Conservation (phyloP, 495 filamentous ascomycete species). For the Chaetomium tenue region DNA sequence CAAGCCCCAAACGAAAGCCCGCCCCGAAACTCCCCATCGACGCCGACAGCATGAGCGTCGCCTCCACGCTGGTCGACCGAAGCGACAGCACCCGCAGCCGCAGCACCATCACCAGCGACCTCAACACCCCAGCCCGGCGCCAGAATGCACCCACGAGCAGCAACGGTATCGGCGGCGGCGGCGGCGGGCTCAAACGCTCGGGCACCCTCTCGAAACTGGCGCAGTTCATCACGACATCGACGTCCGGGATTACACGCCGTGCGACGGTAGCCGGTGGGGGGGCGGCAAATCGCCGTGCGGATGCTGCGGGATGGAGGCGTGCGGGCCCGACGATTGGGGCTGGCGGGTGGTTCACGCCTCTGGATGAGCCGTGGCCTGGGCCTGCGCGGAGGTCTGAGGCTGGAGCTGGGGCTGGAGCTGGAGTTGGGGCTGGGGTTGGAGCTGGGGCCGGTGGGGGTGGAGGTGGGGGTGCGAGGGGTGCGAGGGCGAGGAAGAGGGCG, state of each 20-base stretch:
- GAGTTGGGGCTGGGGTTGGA: neutral
- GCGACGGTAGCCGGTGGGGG: neutral
- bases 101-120: constrained; percentile 5
- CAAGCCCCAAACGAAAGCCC: neutral
- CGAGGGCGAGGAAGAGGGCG: constrained; percentile 3
- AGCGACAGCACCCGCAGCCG: neutral
- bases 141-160: neutral
- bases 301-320: neutral
- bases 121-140: neutral
- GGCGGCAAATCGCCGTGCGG: neutral
- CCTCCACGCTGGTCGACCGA: too few relatives aligned
- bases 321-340: neutral
- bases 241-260: neutral
- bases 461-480: neutral
- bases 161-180: neutral
- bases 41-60: neutral
- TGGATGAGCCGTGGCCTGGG: neutral
- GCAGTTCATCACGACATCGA: constrained; percentile 1
- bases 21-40: neutral
- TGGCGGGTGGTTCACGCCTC: neutral
- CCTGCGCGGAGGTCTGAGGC: neutral
- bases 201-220: constrained; percentile 19
- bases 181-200: constrained; percentile 8
- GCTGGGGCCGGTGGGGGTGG: neutral
- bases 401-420: neutral